Percentiles rank a stretch among this genome's conserved stretches.
Evolutionary conservation across 179 eudicot species (phyloP).

Genomic region (Patellifolia procumbens): DNA sequence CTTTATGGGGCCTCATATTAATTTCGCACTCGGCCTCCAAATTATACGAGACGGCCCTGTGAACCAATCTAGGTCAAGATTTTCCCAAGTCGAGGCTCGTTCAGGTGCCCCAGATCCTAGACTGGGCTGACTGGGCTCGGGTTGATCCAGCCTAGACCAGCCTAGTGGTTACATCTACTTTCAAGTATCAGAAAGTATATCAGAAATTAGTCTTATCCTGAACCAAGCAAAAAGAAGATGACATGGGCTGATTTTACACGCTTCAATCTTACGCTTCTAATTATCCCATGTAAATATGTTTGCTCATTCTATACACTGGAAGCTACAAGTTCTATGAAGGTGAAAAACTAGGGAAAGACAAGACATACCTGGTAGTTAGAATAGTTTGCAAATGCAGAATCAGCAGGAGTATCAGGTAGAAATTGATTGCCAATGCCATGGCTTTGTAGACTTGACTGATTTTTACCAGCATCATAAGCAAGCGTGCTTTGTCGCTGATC

Average conservation of each 20-base stretch:
- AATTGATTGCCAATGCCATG: slow-evolving; percentile 25
- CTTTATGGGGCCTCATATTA: too few species aligned
- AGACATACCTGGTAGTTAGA: slow-evolving; percentile 33
- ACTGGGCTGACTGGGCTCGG: too few species aligned
- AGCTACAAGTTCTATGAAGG: not conserved
- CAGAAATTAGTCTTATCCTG: not conserved
- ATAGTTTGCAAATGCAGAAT: slow-evolving; percentile 29
- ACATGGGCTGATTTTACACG: not conserved
- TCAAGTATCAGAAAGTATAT: too few species aligned
- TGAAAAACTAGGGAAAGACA: not conserved
- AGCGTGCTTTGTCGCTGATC: slow-evolving; percentile 25
- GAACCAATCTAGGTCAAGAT: too few species aligned
- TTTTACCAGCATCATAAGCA: slow-evolving; percentile 27
- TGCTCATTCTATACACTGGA: not conserved
- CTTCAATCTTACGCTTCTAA: not conserved
- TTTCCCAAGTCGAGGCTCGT: too few species aligned
- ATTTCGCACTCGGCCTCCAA: too few species aligned
- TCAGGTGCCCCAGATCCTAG: too few species aligned
- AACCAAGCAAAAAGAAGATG: not conserved
- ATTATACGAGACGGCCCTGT: too few species aligned
- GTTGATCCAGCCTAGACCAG: too few species aligned
- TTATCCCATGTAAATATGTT: not conserved
- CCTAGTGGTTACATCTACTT: too few species aligned
- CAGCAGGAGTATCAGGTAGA: slow-evolving; percentile 29
- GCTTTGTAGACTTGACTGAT: slow-evolving; percentile 27